Percentiles rank a stretch among this genome's conserved stretches.
phyloP scores from a whole-genome alignment of 1,284 basidiomycete species.

The Lignosus rhinocerotis region DNA sequence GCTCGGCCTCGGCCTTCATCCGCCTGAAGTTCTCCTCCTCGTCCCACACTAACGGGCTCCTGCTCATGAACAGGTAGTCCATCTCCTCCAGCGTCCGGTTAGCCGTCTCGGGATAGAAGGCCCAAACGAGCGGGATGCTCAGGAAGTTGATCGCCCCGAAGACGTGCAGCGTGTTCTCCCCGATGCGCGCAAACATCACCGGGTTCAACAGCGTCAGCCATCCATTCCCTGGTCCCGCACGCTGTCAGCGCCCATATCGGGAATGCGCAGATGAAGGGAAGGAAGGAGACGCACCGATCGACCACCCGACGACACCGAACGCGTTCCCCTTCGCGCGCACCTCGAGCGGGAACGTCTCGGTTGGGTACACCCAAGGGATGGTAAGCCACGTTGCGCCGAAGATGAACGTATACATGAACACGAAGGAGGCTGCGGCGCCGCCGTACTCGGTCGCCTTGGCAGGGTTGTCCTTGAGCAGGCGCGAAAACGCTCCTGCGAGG shows the following conservation, averaged over 20 bases:
- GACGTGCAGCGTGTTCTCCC: conserved; percentile 45
- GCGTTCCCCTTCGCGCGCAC: conserved; percentile 58
- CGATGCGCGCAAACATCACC: conserved; percentile 37
- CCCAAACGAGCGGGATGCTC: conserved; percentile 49
- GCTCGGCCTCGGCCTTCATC: conserved; percentile 31
- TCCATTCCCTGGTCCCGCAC: conserved; percentile 24
- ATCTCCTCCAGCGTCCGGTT: conserved; percentile 55
- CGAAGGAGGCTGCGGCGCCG: conserved; percentile 48
- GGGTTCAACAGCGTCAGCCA: conserved; percentile 39
- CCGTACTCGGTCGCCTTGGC: conserved; percentile 45
- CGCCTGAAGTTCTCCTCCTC: conserved; percentile 40
- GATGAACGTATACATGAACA: conserved; percentile 48
- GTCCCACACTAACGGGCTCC: conserved; percentile 48
- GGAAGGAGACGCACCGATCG: conserved; percentile 45
- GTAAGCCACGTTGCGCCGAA: conserved; percentile 62
- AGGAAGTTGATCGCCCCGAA: conserved; percentile 50
- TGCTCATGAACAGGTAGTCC: conserved; percentile 47
- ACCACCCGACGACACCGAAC: conserved; percentile 55
- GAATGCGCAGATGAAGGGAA: background rate
- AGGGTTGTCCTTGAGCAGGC: conserved; percentile 44
- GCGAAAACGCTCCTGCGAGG: conserved; percentile 47
- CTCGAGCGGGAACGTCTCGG: conserved; percentile 63
- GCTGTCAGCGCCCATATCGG: background rate
- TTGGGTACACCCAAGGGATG: conserved; percentile 47
- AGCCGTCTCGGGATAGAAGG: conserved; percentile 53